Base-by-base conservation (phyloP, 2,329 filamentous ascomycete genomes). In the Xylariales sp. region DNA sequence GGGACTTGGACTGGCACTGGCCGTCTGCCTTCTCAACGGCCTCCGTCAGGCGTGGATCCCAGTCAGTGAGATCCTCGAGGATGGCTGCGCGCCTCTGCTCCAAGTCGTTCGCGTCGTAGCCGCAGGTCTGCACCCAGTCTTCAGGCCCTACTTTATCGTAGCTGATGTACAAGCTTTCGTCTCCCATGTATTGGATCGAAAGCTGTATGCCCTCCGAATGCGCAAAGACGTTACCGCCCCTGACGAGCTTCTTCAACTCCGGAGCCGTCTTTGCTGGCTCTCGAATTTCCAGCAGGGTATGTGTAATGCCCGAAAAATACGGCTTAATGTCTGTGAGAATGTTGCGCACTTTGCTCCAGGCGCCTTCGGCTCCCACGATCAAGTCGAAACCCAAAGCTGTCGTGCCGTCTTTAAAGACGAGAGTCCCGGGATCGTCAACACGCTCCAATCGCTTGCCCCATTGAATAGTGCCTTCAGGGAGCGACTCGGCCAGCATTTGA, bases 171-270 rank as follows among this genome's bases (percentile, higher is more conserved):
- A 78, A 47, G 44, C 63, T 69, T 7, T 67, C 70, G 40, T 76
- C 66, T 24, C 74, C 74, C 46, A 66, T 59, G 40, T 67, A 64
- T 53, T 75, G 70, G 12, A 54, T 49, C 7, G 55, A 46, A 11
- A 76, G 40, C 24, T 61, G 58, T 36, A 62, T 57, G 8, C 66
- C 66, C 17, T 70, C 65, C 11, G 54, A 54, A 40, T 62, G 60
- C 3, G 60, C 62, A 45, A 75, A 75, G 13, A 69, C 18, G 43
- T 56, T 69, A 11, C 72, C 74, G 5, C 65, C 54, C 35, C 74
- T 72, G 32, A 75, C 64, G 6, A 66, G 50, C 35, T 63, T 56
- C 42, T 58, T 50, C 1, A 76, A 51, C 33, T 65, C 62, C 0
- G 70, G 69, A 0, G 68, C 66, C 6, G 53, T 58, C 1, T 52